phyloP scores from a whole-genome alignment of 2,329 filamentous ascomycete species.

The Ascosphaera aggregata region DNA sequence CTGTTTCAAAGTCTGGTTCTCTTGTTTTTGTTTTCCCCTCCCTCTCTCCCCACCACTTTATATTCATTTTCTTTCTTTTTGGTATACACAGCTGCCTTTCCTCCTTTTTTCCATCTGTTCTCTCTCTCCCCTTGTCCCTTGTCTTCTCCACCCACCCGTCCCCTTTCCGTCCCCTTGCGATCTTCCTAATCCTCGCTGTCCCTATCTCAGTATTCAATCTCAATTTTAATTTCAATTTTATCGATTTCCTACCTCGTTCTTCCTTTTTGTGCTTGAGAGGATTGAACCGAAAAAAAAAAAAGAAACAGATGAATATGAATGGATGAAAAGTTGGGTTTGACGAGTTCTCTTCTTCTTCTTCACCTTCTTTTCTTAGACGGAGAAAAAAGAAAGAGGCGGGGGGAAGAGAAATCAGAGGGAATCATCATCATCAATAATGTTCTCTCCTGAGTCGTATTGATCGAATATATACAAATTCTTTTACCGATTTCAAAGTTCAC shows the following conservation, averaged over 20 bases:
- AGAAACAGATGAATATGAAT: too few species aligned
- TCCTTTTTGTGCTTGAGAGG: not conserved
- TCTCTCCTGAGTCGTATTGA: conserved; percentile 4
- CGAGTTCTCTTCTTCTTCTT: too few species aligned
- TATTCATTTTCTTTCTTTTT: not conserved
- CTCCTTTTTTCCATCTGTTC: not conserved
- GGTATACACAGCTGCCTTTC: not conserved
- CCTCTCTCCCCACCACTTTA: not conserved
- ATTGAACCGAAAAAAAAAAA: not conserved
- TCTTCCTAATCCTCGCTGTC: not conserved
- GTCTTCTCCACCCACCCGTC: too few species aligned
- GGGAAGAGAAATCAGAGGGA: not conserved
- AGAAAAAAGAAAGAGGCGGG: too few species aligned
- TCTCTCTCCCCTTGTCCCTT: conserved; percentile 1
- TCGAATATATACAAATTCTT: not conserved
- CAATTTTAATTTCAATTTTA: not conserved
- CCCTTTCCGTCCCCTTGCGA: too few species aligned
- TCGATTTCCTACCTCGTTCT: not conserved
- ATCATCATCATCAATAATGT: conserved; percentile 2
- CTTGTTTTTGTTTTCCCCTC: not conserved
- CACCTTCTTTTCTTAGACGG: too few species aligned
- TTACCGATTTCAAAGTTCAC: too few species aligned
- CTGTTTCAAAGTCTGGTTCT: conserved; percentile 2
- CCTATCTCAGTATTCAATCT: not conserved
- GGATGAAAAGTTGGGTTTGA: too few species aligned